Percentiles rank a stretch among this genome's conserved stretches.
These are phyloP conservation scores for Tuber aestivum DNA, from an alignment of 495 filamentous ascomycete genomes.

Conservation along the genomic window DNA sequence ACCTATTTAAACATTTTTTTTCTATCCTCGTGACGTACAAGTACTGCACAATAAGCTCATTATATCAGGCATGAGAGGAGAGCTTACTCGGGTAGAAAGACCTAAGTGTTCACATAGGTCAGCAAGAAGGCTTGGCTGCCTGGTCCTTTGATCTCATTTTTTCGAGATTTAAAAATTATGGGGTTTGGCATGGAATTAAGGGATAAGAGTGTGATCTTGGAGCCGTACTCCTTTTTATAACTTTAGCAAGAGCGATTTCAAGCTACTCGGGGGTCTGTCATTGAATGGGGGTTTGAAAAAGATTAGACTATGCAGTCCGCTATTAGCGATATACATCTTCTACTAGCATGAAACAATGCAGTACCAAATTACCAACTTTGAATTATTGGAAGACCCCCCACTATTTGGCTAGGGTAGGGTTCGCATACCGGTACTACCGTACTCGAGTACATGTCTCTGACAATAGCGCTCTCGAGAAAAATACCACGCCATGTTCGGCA, in stretches of 20 bases:
- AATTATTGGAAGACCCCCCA: conserved; percentile 56
- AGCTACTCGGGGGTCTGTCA: not conserved
- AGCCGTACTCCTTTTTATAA: not conserved
- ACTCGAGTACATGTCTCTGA: conserved; percentile 57
- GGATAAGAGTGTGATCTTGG: not conserved
- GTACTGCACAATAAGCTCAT: conserved; percentile 18
- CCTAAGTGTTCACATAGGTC: not conserved
- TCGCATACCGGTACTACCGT: too few species aligned
- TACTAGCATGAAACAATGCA: conserved; percentile 18
- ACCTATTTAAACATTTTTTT: conserved; percentile 19
- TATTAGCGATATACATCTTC: conserved; percentile 19
- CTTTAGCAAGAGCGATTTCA: not conserved
- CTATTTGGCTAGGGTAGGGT: not conserved
- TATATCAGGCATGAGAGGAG: conserved; percentile 14
- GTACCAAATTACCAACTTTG: conserved; percentile 33
- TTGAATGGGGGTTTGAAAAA: too few species aligned
- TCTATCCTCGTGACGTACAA: conserved; percentile 20
- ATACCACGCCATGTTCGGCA: conserved; percentile 34
- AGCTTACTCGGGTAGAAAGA: too few species aligned
- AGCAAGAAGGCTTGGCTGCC: not conserved
- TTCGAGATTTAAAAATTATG: not conserved
- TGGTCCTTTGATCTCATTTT: too few species aligned
- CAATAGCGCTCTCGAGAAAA: conserved; percentile 48
- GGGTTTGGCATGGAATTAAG: not conserved
- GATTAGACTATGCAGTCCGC: not conserved